Conservation (phyloP, 2,329 filamentous ascomycete genomes). For the Thielaviopsis ethacetica region DNA sequence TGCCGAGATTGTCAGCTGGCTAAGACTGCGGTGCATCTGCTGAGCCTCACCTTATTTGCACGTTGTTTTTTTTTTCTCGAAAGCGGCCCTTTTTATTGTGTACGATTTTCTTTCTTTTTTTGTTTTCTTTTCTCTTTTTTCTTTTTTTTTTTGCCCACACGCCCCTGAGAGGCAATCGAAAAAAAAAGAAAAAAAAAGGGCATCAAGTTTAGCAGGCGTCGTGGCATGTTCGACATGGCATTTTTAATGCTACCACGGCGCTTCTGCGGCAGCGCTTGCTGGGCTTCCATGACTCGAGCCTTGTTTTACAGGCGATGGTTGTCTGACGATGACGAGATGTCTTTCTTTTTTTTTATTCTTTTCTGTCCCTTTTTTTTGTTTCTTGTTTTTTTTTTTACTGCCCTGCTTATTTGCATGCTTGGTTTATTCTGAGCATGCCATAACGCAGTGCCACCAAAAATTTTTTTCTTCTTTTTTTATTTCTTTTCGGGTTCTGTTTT, state of each 20-base stretch:
- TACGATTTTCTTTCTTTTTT: neutral
- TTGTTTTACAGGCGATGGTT: neutral
- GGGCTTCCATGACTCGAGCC: too few relatives aligned
- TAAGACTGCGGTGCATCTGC: neutral
- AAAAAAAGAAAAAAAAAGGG: too few relatives aligned
- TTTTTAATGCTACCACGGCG: too few relatives aligned
- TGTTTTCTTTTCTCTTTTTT: neutral
- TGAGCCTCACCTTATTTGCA: neutral
- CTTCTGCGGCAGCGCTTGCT: too few relatives aligned
- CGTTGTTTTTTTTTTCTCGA: neutral
- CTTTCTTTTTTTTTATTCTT: constrained; percentile 1
- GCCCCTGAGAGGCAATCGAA: too few relatives aligned
- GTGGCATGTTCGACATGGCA: too few relatives aligned
- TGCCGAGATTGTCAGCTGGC: neutral
- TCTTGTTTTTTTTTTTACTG: neutral
- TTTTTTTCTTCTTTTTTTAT: too few relatives aligned
- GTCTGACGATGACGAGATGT: constrained; percentile 3
- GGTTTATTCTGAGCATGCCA: neutral
- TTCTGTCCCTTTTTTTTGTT: neutral
- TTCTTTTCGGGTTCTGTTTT: neutral
- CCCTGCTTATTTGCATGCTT: neutral
- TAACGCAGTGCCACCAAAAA: neutral
- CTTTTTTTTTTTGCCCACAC: too few relatives aligned
- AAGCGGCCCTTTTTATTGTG: neutral
- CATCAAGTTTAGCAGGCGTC: too few relatives aligned